Percentiles rank a stretch among this genome's conserved stretches.
These are phyloP conservation scores for Pittosporum tobira DNA, from an alignment of 129 eudicot genomes.

Conservation along the genomic window DNA sequence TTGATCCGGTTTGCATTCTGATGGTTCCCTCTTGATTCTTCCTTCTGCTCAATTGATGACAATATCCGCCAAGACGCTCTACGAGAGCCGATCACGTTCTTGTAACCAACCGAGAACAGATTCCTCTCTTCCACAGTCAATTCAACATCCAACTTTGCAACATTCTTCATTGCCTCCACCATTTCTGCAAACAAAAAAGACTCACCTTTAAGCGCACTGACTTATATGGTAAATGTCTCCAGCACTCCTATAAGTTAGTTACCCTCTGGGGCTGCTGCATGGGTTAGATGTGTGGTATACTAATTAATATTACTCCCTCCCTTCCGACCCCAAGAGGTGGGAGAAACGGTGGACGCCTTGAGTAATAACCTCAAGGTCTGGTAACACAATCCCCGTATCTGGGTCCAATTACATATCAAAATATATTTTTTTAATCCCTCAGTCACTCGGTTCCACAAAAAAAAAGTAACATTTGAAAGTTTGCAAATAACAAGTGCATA, in stretches of 20 bases:
- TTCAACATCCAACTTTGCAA: slow-evolving; percentile 48
- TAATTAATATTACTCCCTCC: too few relatives aligned
- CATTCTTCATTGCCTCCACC: slow-evolving; percentile 65
- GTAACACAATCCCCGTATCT: too few relatives aligned
- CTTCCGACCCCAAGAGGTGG: too few relatives aligned
- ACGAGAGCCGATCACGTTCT: slow-evolving; percentile 57
- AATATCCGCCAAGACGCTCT: slow-evolving; percentile 65
- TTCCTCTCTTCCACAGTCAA: slow-evolving; percentile 62
- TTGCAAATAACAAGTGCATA: too few relatives aligned
- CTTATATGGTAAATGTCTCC: not conserved
- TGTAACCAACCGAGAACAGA: slow-evolving; percentile 57
- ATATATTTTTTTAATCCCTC: too few relatives aligned
- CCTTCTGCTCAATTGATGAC: slow-evolving; percentile 61
- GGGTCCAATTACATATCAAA: too few relatives aligned
- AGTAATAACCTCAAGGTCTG: too few relatives aligned
- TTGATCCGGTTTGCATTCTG: slow-evolving; percentile 45
- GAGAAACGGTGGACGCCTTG: too few relatives aligned
- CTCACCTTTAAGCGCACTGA: not conserved
- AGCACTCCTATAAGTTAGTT: not conserved
- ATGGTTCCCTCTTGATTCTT: slow-evolving; percentile 51
- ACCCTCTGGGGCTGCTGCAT: too few relatives aligned
- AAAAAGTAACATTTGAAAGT: too few relatives aligned
- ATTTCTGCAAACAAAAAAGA: slow-evolving; percentile 32
- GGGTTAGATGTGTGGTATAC: too few relatives aligned
- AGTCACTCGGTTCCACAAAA: too few relatives aligned